These are phyloP conservation scores for Rhizophagus clarus DNA, from an alignment of 192 early-diverging fungal genomes.

Conservation along the genomic window DNA sequence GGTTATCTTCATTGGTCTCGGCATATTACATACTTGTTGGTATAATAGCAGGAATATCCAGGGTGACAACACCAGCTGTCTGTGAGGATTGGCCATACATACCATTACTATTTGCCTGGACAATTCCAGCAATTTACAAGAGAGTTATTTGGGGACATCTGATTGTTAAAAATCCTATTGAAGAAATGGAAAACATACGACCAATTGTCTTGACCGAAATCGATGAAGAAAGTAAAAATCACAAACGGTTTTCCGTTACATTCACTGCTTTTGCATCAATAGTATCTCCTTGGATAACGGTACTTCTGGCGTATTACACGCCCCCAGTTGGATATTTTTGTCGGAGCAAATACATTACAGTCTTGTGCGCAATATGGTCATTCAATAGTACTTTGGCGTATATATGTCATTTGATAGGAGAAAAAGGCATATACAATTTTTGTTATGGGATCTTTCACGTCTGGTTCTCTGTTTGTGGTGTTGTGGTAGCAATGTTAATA, in stretches of 20 bases:
- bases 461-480: background rate
- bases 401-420: background rate
- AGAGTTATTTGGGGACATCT: background rate
- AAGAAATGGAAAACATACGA: background rate
- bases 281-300: background rate
- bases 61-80: too few relatives aligned
- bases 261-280: background rate
- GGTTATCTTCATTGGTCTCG: background rate
- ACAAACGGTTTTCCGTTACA: background rate
- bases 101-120: background rate
- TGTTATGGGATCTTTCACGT: background rate
- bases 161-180: background rate
- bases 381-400: background rate
- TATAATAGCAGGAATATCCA: background rate
- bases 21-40: constrained; percentile 13
- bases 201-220: background rate
- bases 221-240: background rate
- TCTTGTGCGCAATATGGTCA: background rate
- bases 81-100: background rate
- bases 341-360: background rate
- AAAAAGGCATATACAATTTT: background rate
- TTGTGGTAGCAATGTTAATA: background rate
- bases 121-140: background rate
- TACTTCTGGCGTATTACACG: background rate
- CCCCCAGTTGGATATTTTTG: background rate